Evolutionary conservation across 805 yeast genomes (phyloP).

Genomic region (Pichia insulana): DNA sequence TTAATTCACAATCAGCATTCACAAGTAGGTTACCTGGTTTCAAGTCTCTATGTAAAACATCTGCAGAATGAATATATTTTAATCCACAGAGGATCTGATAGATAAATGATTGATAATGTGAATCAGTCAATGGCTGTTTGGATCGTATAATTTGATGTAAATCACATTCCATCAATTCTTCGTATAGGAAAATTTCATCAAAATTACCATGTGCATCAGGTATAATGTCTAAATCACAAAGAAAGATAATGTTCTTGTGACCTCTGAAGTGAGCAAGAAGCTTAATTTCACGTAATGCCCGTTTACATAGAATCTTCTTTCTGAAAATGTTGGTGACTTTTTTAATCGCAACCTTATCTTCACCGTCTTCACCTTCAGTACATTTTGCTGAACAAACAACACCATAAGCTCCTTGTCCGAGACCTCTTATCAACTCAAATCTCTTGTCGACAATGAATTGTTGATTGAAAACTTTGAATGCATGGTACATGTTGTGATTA

Average conservation of each 20-base stretch:
- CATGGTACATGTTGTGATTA: slow-evolving; percentile 23
- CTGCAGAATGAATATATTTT: slow-evolving; percentile 91
- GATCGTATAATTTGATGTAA: slow-evolving; percentile 95
- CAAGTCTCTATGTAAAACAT: slow-evolving; percentile 88
- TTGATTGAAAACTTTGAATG: slow-evolving; percentile 63
- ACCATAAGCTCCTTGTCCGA: slow-evolving; percentile 98
- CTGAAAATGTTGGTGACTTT: slow-evolving; percentile 92
- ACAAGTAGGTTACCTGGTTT: slow-evolving; percentile 91
- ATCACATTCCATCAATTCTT: slow-evolving; percentile 97
- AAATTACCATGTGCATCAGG: slow-evolving; percentile 61
- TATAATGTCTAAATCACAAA: slow-evolving; percentile 89
- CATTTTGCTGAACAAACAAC: slow-evolving; percentile 92
- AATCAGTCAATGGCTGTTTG: slow-evolving; percentile 87
- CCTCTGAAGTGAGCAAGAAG: slow-evolving; percentile 88
- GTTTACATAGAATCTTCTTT: slow-evolving; percentile 81
- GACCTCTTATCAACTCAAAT: slow-evolving; percentile 81
- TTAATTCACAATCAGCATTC: slow-evolving; percentile 93
- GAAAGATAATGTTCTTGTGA: slow-evolving; percentile 90
- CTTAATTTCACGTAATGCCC: slow-evolving; percentile 87
- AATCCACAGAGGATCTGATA: slow-evolving; percentile 91
- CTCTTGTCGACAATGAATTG: slow-evolving; percentile 87
- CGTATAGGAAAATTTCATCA: slow-evolving; percentile 88
- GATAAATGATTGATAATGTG: slow-evolving; percentile 87
- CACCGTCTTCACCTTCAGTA: slow-evolving; percentile 61
- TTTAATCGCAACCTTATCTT: slow-evolving; percentile 87